phyloP scores from a whole-genome alignment of 2,329 filamentous ascomycete genomes.

The Pestalotiopsis sp. region DNA sequence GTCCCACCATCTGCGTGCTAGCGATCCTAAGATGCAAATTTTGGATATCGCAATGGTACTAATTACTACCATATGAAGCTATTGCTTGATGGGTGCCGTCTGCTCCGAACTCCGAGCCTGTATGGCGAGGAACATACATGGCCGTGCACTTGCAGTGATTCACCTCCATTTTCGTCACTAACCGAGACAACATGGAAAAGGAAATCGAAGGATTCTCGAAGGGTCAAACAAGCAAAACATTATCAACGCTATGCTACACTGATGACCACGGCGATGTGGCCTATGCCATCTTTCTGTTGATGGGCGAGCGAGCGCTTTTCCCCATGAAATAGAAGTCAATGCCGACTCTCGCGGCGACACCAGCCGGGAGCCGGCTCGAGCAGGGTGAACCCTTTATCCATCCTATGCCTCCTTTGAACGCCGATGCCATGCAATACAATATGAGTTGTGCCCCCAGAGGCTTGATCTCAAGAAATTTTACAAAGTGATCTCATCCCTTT shows the following conservation, averaged over 20 bases:
- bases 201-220: neutral
- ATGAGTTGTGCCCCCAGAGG: neutral
- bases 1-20: no score
- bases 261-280: neutral
- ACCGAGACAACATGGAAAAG: neutral
- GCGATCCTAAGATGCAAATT: no score
- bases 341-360: neutral
- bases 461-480: neutral
- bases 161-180: no score
- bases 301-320: neutral
- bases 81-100: no score
- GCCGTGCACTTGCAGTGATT: no score
- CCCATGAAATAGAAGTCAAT: neutral
- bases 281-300: neutral
- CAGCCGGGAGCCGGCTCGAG: neutral
- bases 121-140: no score
- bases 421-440: constrained; percentile 20
- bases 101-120: no score
- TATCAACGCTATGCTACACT: neutral
- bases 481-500: neutral
- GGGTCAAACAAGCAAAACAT: neutral
- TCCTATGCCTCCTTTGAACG: constrained; percentile 12
- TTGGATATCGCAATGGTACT: no score
- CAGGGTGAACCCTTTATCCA: neutral
- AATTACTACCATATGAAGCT: no score